A percentile compares a stretch with the other conserved stretches of the same genome.
These are phyloP conservation scores for Bipolaris gigantea DNA, from an alignment of 2,329 filamentous ascomycete species.

Conservation along the genomic window DNA sequence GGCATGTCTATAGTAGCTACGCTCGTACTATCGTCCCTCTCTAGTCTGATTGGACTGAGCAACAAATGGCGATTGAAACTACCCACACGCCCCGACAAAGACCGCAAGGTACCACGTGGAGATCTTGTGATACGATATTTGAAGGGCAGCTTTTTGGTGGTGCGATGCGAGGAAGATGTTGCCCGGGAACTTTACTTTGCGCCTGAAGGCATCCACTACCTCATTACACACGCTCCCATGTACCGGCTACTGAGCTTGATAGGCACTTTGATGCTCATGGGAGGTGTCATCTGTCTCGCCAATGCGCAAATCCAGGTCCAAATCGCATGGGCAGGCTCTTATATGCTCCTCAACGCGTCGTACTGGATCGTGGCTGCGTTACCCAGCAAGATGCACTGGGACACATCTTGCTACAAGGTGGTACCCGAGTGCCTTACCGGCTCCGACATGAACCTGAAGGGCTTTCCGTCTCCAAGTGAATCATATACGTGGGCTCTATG, in stretches of 20 bases:
- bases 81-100: constrained; percentile 40
- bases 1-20: constrained; percentile 56
- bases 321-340: constrained; percentile 54
- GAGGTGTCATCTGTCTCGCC: constrained; percentile 55
- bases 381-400: constrained; percentile 52
- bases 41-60: constrained; percentile 52
- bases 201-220: constrained; percentile 54
- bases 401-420: constrained; percentile 51
- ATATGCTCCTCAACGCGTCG: constrained; percentile 53
- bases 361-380: constrained; percentile 57
- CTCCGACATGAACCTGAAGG: constrained; percentile 39
- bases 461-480: constrained; percentile 34
- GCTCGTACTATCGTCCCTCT: constrained; percentile 52
- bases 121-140: constrained; percentile 56
- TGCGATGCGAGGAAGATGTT: constrained; percentile 54
- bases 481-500: constrained; percentile 54
- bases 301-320: constrained; percentile 54
- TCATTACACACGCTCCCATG: constrained; percentile 43
- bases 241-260: constrained; percentile 54
- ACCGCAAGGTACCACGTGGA: constrained; percentile 40
- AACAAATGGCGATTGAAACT: constrained; percentile 55
- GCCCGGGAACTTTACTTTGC: constrained; percentile 57
- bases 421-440: constrained; percentile 41
- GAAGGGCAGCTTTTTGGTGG: constrained; percentile 54
- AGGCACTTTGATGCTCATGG: constrained; percentile 56